phyloP scores from a whole-genome alignment of 2,329 filamentous ascomycete genomes.

The Alternaria incomplexa region DNA sequence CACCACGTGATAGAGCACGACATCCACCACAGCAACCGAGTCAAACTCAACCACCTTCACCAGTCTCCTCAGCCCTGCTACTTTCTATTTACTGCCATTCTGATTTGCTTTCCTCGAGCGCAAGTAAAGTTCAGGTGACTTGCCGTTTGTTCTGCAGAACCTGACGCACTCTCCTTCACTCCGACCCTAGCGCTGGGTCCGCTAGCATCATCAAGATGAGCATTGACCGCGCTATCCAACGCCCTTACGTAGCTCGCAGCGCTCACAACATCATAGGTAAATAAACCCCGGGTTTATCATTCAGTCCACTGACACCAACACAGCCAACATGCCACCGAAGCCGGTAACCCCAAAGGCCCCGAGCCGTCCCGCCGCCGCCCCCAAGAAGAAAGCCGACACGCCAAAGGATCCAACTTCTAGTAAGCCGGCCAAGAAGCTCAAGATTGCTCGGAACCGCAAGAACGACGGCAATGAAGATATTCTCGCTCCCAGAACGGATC shows the following conservation, averaged over 20 bases:
- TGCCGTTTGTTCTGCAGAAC: background rate
- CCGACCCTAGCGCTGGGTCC: background rate
- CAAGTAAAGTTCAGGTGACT: background rate
- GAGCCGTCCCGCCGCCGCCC: too few species aligned
- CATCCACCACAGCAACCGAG: background rate
- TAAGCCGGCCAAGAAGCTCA: background rate
- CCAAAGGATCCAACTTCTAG: background rate
- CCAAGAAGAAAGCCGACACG: background rate
- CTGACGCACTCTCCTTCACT: background rate
- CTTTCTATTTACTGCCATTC: background rate
- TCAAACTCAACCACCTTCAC: background rate
- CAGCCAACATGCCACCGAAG: background rate
- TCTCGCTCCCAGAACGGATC: background rate
- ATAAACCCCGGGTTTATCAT: rapidly evolving
- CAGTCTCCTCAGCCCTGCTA: background rate
- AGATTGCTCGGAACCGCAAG: background rate
- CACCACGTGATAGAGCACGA: background rate
- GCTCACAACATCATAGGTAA: background rate
- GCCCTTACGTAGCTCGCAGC: too few species aligned
- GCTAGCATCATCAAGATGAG: background rate
- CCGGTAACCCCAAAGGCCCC: background rate
- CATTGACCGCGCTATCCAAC: background rate
- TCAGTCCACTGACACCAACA: background rate
- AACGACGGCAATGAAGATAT: background rate
- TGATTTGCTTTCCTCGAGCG: background rate